phyloP scores from a whole-genome alignment of 73 alveolate species.

The Diophrys appendiculata region DNA sequence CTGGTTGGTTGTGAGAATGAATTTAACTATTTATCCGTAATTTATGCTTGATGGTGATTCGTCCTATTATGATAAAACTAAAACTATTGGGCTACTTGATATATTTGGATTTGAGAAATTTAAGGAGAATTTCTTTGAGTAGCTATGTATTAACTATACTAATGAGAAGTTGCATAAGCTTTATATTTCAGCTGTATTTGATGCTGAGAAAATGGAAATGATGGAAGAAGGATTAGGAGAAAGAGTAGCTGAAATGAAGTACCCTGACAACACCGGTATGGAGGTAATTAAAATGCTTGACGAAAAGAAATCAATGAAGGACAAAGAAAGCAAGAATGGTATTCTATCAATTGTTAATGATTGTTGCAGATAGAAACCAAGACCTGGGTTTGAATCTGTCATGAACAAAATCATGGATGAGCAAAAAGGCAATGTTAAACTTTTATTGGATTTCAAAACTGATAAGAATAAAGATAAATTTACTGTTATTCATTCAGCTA shows the following conservation, averaged over 20 bases:
- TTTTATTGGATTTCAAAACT: constrained; percentile 16
- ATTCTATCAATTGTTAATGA: constrained; percentile 66
- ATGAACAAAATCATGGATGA: constrained; percentile 15
- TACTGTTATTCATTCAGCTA: constrained; percentile 86
- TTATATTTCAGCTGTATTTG: constrained; percentile 81
- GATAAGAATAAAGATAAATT: constrained; percentile 64
- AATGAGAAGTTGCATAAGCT: constrained; percentile 91
- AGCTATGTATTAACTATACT: constrained; percentile 89
- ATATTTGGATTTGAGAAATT: constrained; percentile 95
- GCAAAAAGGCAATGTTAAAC: constrained; percentile 43
- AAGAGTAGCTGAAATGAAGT: constrained; percentile 47
- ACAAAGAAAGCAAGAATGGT: constrained; percentile 44
- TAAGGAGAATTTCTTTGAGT: constrained; percentile 88
- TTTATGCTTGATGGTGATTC: constrained; percentile 41
- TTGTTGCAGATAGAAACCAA: constrained; percentile 50
- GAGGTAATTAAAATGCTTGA: constrained; percentile 76
- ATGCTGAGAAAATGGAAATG: constrained; percentile 76
- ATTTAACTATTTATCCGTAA: constrained; percentile 75
- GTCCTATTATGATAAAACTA: constrained; percentile 19
- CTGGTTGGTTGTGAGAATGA: constrained; percentile 92
- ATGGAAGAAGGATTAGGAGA: constrained; percentile 69
- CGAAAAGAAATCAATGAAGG: constrained; percentile 57
- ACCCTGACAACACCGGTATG: constrained; percentile 63
- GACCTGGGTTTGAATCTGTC: constrained; percentile 45
- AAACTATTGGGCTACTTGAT: constrained; percentile 91